Evolutionary conservation across 345 rosid species (phyloP).

Genomic region (Salix exigua): DNA sequence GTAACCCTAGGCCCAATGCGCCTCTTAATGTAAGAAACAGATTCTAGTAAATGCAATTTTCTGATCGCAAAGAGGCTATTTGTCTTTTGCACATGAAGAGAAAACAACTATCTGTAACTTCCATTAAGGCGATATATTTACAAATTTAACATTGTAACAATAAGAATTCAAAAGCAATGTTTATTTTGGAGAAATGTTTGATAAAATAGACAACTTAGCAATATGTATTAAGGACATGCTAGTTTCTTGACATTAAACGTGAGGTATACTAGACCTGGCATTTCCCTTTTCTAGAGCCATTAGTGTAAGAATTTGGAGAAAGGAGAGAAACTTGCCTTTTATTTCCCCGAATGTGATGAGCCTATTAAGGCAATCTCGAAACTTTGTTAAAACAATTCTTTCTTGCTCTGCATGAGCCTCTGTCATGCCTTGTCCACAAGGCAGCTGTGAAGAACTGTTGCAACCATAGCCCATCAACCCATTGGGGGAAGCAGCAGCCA

Average conservation of each 20-base stretch:
- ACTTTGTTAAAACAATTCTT: conserved; percentile 61
- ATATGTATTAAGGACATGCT: background rate
- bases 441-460: conserved; percentile 45
- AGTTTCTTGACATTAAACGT: background rate
- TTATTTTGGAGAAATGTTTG: background rate
- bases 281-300: background rate
- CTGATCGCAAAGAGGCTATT: background rate
- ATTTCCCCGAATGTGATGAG: conserved; percentile 82
- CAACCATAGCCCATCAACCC: conserved; percentile 49
- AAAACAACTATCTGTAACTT: background rate
- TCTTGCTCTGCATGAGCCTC: conserved; percentile 81
- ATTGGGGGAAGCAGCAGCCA: conserved; percentile 62
- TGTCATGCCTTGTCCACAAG: conserved; percentile 52
- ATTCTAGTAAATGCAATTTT: conserved; percentile 1
- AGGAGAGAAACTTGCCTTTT: conserved; percentile 55
- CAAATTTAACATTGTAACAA: background rate
- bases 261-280: background rate
- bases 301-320: background rate
- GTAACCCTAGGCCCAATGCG: background rate
- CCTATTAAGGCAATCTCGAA: conserved; percentile 81
- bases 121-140: background rate
- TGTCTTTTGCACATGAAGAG: background rate
- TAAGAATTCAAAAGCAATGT: background rate
- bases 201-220: background rate
- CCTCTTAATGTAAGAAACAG: background rate